Base-by-base conservation (phyloP, 2,329 filamentous ascomycete species). In the Cordyceps cicadae region DNA sequence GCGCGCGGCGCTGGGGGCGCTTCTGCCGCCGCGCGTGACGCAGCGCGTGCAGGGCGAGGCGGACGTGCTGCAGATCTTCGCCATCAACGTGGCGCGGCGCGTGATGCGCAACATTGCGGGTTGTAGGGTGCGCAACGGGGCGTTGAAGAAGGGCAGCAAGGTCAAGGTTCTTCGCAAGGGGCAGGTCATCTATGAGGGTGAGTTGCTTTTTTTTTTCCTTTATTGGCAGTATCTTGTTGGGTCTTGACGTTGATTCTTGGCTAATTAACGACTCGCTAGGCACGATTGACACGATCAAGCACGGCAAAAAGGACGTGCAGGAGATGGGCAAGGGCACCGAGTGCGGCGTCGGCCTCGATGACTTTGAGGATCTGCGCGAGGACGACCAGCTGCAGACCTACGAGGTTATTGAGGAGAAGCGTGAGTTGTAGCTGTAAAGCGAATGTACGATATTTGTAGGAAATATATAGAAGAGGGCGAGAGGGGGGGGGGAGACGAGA, bases 251-350 rank as follows among this genome's bases (percentile, higher is more conserved):
- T 12, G 14, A n/a, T 41, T 41, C 7, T 56, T 34, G 62, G 65
- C 60, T 59, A 24, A 49, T 17, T 29, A 5, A 29, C 29, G 34
- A 4, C 39, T 43, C 12, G 11, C 6, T 62, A 96, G 93, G 92
- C 65, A 81, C 81, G 56, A 83, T 97, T 49, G 81, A 85, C 19
- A 90, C 90, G 1, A 84, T 99, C 62, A 97, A 94, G 77, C 89
- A 95, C 69, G 85, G 89, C 72, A 97, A 97, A 81, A 95, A 95
- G 72, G 90, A 97, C 65, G 89, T 94, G 34, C 78, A 79, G 51
- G 90, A 96, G 70, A 94, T 96, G 86, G 86, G 86, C 68, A 97
- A 96, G 75, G 92, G 92, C 62, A 85, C 82, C n/a, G 94, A 99
- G 74, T 99, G 94, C 68, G 94, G 94, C 66, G 87, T 99, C 66